Conservation (phyloP, 345 rosid species). For the Eutrema yunnanense region DNA sequence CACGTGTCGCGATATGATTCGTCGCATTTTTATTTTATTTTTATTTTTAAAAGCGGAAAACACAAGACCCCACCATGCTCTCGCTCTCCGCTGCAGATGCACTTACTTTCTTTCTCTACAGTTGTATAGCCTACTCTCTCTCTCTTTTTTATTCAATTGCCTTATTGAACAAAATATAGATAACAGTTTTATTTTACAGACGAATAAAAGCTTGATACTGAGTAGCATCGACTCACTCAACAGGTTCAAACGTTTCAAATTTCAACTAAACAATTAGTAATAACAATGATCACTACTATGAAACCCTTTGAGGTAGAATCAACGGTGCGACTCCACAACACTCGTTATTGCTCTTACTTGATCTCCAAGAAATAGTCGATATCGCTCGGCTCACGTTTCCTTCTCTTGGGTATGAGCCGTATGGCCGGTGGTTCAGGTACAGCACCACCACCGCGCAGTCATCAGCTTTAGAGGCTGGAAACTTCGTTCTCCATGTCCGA, state of each 20-base stretch:
- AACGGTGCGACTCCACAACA: slow-evolving; percentile 9
- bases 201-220: not conserved
- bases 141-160: not conserved
- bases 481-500: slow-evolving; percentile 66
- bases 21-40: no score
- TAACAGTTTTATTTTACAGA: not conserved
- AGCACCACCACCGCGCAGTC: slow-evolving; percentile 75
- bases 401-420: slow-evolving; percentile 26
- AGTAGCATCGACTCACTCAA: slow-evolving; percentile 6
- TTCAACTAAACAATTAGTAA: not conserved
- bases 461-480: slow-evolving; percentile 69
- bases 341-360: slow-evolving; percentile 23
- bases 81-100: no score
- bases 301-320: slow-evolving; percentile 17
- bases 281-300: not conserved
- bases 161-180: not conserved
- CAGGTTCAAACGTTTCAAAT: not conserved
- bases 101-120: not conserved
- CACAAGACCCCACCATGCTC: no score
- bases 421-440: slow-evolving; percentile 48
- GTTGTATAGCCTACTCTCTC: not conserved
- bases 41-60: no score
- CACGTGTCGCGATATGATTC: no score
- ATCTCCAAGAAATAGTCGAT: slow-evolving; percentile 17
- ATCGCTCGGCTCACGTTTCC: slow-evolving; percentile 22